phyloP scores from a whole-genome alignment of 1,284 basidiomycete species.

The Leccinum huronense region DNA sequence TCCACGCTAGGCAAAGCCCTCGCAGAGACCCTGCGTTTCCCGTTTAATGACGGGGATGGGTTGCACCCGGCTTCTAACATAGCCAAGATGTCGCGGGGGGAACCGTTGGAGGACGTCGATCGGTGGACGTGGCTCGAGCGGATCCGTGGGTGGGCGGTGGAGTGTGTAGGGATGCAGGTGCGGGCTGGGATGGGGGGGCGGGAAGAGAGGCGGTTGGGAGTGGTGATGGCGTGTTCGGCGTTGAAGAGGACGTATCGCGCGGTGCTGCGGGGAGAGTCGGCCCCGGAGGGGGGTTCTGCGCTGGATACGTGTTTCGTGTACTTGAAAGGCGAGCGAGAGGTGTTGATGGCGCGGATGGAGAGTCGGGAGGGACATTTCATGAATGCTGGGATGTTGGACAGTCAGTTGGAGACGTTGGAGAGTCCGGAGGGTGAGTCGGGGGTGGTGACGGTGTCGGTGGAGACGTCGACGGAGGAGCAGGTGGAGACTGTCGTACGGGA shows the following conservation, averaged over 20 bases:
- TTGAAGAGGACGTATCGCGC: conserved; percentile 82
- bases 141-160: conserved; percentile 67
- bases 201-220: conserved; percentile 30
- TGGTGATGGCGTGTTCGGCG: conserved; percentile 86
- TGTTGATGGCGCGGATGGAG: conserved; percentile 70
- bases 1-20: conserved; percentile 78
- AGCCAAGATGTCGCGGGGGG: conserved; percentile 82
- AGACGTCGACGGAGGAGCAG: conserved; percentile 59
- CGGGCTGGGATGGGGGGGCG: conserved; percentile 26
- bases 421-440: conserved; percentile 68
- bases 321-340: conserved; percentile 66
- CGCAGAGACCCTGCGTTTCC: conserved; percentile 56
- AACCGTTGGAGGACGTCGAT: conserved; percentile 81
- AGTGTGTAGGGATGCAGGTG: conserved; percentile 47
- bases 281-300: not conserved
- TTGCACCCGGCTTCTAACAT: conserved; percentile 83
- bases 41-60: conserved; percentile 90
- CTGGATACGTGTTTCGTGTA: conserved; percentile 81
- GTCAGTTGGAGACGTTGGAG: conserved; percentile 81
- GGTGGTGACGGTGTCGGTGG: conserved; percentile 65
- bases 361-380: conserved; percentile 83
- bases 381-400: conserved; percentile 85
- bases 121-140: conserved; percentile 83
- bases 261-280: conserved; percentile 57
- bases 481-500: conserved; percentile 29